A percentile compares a stretch with the other conserved stretches of the same genome.
phyloP scores from a whole-genome alignment of 495 filamentous ascomycete genomes.

The Thermothielavioides terrestris region DNA sequence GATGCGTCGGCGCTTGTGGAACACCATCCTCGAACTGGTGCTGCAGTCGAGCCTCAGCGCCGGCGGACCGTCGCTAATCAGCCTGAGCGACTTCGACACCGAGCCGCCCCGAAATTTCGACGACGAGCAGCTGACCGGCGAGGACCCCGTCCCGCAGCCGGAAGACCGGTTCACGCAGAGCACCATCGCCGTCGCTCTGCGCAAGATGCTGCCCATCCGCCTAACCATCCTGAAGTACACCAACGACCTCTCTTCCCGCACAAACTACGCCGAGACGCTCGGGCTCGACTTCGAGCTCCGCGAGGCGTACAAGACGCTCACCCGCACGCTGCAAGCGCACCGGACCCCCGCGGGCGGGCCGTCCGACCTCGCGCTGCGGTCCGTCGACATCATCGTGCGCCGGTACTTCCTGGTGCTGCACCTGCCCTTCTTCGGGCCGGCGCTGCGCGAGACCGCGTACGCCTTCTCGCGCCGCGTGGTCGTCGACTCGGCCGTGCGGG shows the following conservation, averaged over 20 bases:
- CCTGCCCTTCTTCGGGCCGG: conserved; percentile 34
- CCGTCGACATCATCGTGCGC: conserved; percentile 38
- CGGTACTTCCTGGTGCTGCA: conserved; percentile 43
- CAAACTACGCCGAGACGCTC: conserved; percentile 26
- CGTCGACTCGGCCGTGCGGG: conserved; percentile 42
- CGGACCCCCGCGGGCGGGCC: conserved; percentile 10
- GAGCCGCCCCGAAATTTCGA: conserved; percentile 40
- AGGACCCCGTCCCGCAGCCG: conserved; percentile 10
- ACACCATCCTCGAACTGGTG: conserved; percentile 50
- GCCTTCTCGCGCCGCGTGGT: conserved; percentile 43
- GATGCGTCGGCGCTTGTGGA: conserved; percentile 55
- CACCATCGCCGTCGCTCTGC: conserved; percentile 38
- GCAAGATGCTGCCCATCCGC: conserved; percentile 37
- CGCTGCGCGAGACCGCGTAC: conserved; percentile 34
- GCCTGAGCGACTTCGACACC: conserved; percentile 39
- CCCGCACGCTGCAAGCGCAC: conserved; percentile 28
- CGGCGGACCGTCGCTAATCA: conserved; percentile 46
- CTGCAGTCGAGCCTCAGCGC: conserved; percentile 45
- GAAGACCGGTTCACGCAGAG: conserved; percentile 37
- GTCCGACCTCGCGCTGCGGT: conserved; percentile 30
- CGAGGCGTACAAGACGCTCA: conserved; percentile 28
- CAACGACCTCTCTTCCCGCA: conserved; percentile 32
- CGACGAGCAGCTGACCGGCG: conserved; percentile 31
- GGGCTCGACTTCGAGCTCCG: conserved; percentile 31
- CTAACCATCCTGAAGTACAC: conserved; percentile 39